Conservation (phyloP, 768 basidiomycete species). For the Royoungia palumana region DNA sequence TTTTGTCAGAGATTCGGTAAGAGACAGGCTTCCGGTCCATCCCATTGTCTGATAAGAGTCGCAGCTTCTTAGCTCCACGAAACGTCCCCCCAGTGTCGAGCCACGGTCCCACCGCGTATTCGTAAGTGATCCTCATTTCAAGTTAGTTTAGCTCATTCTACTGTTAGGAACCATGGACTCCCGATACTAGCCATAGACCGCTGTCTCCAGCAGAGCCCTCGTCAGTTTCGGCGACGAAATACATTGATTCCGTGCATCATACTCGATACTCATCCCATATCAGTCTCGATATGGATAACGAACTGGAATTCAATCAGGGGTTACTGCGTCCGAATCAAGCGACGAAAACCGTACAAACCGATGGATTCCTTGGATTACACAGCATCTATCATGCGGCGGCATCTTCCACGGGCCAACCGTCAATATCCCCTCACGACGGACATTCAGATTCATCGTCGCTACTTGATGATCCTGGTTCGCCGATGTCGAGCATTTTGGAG, state of each 20-base stretch:
- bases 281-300: slow-evolving; percentile 46
- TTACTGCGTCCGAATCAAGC: slow-evolving; percentile 41
- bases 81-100: slow-evolving; percentile 37
- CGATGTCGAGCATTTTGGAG: slow-evolving; percentile 55
- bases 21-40: slow-evolving; percentile 31
- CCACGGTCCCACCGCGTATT: slow-evolving; percentile 28
- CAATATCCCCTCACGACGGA: slow-evolving; percentile 52
- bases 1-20: slow-evolving; percentile 42
- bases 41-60: slow-evolving; percentile 23
- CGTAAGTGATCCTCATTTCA: slow-evolving; percentile 26
- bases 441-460: slow-evolving; percentile 76
- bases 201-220: slow-evolving; percentile 41
- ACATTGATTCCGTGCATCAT: slow-evolving; percentile 24
- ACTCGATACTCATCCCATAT: slow-evolving; percentile 26
- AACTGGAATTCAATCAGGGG: slow-evolving; percentile 33
- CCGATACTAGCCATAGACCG: slow-evolving; percentile 41
- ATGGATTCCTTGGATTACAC: slow-evolving; percentile 35
- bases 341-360: slow-evolving; percentile 70
- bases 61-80: slow-evolving; percentile 21
- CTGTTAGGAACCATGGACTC: slow-evolving; percentile 43
- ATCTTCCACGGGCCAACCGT: slow-evolving; percentile 33
- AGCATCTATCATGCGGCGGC: slow-evolving; percentile 35
- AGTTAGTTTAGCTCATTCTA: slow-evolving; percentile 7
- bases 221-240: slow-evolving; percentile 24
- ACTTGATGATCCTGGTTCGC: slow-evolving; percentile 48